A percentile compares a stretch with the other conserved stretches of the same genome.
Conservation (phyloP, 2,329 filamentous ascomycete species). For the Gaeumannomyces sp. region DNA sequence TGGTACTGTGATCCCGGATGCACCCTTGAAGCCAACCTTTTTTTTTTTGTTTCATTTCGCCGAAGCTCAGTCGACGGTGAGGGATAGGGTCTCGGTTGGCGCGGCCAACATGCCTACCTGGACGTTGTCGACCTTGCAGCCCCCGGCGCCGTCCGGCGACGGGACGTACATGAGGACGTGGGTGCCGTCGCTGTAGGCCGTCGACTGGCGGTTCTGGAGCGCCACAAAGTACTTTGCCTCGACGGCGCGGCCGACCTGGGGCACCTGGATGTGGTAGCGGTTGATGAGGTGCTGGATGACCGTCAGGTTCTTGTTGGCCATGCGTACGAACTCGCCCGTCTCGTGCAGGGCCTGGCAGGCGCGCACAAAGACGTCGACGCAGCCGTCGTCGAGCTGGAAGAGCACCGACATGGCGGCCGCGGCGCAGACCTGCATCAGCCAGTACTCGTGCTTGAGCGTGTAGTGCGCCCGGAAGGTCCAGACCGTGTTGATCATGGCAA, state of each 20-base stretch:
- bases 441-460: constrained; percentile 19
- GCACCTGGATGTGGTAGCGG: background rate
- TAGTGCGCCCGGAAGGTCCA: constrained; percentile 21
- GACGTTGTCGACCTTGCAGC: background rate
- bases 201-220: constrained; percentile 1
- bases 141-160: background rate
- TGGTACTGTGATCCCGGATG: background rate
- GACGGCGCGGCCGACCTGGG: background rate
- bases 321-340: constrained; percentile 8
- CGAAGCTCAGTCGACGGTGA: background rate
- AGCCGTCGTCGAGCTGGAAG: constrained; percentile 7
- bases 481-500: constrained; percentile 14
- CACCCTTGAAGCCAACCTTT: background rate
- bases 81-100: background rate
- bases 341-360: constrained; percentile 10
- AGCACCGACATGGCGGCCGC: constrained; percentile 8
- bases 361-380: constrained; percentile 9
- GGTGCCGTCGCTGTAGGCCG: constrained; percentile 3
- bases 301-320: constrained; percentile 7
- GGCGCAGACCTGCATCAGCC: constrained; percentile 11
- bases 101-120: background rate
- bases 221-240: constrained; percentile 5
- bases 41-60: background rate
- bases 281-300: constrained; percentile 5
- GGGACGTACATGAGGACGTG: constrained; percentile 7